Base-by-base conservation (phyloP, 2,329 filamentous ascomycete species). In the Diaporthe citrichinensis region DNA sequence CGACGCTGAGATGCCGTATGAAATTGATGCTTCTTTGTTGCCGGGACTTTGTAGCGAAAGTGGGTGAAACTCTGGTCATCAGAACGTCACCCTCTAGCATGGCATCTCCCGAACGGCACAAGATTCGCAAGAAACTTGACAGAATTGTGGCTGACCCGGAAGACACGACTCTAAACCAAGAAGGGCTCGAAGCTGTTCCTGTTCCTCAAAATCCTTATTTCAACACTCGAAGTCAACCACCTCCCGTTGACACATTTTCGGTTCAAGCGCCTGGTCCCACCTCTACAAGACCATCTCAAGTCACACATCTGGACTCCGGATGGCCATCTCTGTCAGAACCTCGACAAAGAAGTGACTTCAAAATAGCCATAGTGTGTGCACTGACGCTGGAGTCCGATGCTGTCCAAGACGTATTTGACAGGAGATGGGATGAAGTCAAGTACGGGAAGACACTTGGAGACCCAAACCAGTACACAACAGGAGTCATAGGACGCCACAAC, bases 201-300 rank as follows among this genome's bases (percentile, higher is more conserved):
- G n/a, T n/a, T n/a, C n/a, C n/a, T n/a, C n/a, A n/a, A n/a, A n/a
- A n/a, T n/a, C n/a, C n/a, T n/a, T n/a, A n/a, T n/a, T n/a, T n/a
- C n/a, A n/a, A n/a, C n/a, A n/a, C n/a, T n/a, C n/a, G n/a, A n/a
- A n/a, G n/a, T n/a, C n/a, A n/a, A n/a, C n/a, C n/a, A n/a, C n/a
- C n/a, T n/a, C n/a, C n/a, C n/a, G n/a, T n/a, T n/a, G n/a, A n/a
- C n/a, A n/a, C n/a, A n/a, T n/a, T n/a, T n/a, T n/a, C n/a, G n/a
- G n/a, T n/a, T n/a, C 15, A 36, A 36, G 8, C 20, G 14, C 31
- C 7, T 9, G 36, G 17, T 23, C 4, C 20, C 2, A 15, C 7
- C 10, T 1, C 9, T 4, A 2, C 0, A 7, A 3, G 1, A 7
- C 12, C 10, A 14, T 58, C 9, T 15, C n/a, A n/a, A 6, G n/a